A percentile compares a stretch with the other conserved stretches of the same genome.
Evolutionary conservation across 129 eudicot species (phyloP).

Genomic region (Helichrysum umbraculigerum): DNA sequence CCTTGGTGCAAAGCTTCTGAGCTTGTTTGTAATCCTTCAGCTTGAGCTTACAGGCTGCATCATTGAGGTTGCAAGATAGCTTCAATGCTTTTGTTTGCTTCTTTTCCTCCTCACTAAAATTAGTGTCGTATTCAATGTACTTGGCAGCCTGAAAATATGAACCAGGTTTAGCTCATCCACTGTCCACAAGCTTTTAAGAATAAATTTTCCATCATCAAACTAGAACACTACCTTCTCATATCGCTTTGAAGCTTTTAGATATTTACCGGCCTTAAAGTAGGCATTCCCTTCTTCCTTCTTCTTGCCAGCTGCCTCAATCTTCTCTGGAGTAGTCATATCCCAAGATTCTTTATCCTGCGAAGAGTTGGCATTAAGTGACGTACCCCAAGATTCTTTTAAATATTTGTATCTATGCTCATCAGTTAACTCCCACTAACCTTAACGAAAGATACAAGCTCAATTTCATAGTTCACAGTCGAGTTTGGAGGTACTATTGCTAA

Average conservation of each 20-base stretch:
- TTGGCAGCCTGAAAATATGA: constrained; percentile 62
- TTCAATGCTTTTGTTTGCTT: constrained; percentile 72
- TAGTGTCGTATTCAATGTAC: constrained; percentile 71
- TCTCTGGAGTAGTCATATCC: constrained; percentile 87
- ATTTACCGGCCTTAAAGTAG: constrained; percentile 83
- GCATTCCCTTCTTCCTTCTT: constrained; percentile 96
- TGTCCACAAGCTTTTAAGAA: background rate
- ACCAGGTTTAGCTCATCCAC: background rate
- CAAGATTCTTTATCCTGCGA: constrained; percentile 88
- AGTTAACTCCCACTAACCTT: constrained; percentile 50
- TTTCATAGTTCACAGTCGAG: constrained; percentile 72
- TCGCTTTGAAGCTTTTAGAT: constrained; percentile 73
- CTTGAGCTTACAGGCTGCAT: constrained; percentile 92
- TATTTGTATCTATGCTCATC: background rate
- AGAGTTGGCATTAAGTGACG: background rate
- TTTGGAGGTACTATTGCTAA: constrained; percentile 78
- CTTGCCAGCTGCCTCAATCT: constrained; percentile 85
- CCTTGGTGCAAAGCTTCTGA: constrained; percentile 96
- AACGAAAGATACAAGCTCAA: constrained; percentile 74
- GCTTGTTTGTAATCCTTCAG: constrained; percentile 89
- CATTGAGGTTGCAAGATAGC: constrained; percentile 71
- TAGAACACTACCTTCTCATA: constrained; percentile 66
- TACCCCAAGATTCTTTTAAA: constrained; percentile 78
- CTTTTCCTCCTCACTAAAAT: constrained; percentile 82
- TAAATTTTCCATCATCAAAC: background rate